Base-by-base conservation (phyloP, 352 stramenopile species). In the Globisporangium viniferum region DNA sequence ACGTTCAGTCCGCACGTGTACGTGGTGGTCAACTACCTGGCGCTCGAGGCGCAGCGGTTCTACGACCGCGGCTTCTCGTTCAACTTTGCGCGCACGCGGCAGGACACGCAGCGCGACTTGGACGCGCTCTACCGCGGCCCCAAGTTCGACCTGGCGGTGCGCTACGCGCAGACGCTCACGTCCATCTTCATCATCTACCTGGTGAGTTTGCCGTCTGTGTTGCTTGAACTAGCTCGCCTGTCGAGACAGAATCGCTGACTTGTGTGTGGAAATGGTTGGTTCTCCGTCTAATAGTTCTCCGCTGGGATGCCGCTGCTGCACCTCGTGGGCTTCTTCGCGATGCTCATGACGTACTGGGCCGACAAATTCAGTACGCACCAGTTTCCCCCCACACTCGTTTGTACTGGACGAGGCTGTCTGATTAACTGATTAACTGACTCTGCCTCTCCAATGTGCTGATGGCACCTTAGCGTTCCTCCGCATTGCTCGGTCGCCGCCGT, bases 21-120 rank as follows among this genome's bases (percentile, higher is more conserved):
- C 67, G 75, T 87, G 18, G 59, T 95, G 15, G 66, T 84, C 41
- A 77, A 79, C 53, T 95, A 89, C 68, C 10, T 89, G 1, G 36
- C 71, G 18, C 70, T 89, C 35, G 79, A 91, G 56, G 67, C 73
- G 20, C 71, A 79, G 22, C 84, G 85, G 10, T 90, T 80, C 33
- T 61, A 72, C 20, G 87, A 95, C 59, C 85, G 87, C 31, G 70
- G 84, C 2, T 89, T 77, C 64, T 85, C 84, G 20, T 87, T 87
- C 62, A 80, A 95, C 60, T 82, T 82, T 51, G 83, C 85, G 2
- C 51, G 80, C 18, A 91, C 85, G 10, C 75, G 73, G n/a, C 86
- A 92, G 76, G 84, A 91, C 66, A 95, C 84, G 9, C 87, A 95
- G 60, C 85, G 85, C n/a, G 87, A 93, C 66, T 72, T 95, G 0